phyloP scores from a whole-genome alignment of 257 asterid species.

The Solanum paucissectum region DNA sequence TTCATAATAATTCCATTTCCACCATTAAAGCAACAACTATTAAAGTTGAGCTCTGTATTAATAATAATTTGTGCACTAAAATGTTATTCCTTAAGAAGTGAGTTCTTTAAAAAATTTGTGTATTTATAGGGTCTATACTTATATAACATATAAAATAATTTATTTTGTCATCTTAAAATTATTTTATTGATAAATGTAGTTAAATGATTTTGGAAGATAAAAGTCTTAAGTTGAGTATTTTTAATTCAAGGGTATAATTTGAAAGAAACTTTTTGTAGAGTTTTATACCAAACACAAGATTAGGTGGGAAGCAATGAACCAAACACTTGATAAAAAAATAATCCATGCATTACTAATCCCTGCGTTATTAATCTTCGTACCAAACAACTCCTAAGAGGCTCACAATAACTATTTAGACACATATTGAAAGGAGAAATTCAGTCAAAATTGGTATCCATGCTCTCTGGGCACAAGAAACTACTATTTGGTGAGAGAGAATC shows the following conservation, averaged over 20 bases:
- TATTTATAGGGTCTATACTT: not conserved
- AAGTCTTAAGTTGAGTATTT: not conserved
- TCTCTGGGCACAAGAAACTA: not conserved
- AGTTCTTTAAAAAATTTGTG: not conserved
- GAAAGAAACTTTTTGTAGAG: not conserved
- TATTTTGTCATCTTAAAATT: not conserved
- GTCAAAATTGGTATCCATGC: not conserved
- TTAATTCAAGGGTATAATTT: not conserved
- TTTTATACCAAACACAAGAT: not conserved
- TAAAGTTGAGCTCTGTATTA: too few relatives aligned
- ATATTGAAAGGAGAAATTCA: not conserved
- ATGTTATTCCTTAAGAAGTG: too few relatives aligned
- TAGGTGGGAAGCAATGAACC: not conserved
- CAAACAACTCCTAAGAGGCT: not conserved
- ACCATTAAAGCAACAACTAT: too few relatives aligned
- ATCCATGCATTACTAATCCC: not conserved
- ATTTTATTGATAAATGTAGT: not conserved
- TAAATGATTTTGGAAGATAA: not conserved
- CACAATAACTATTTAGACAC: not conserved
- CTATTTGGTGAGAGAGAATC: not conserved
- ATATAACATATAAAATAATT: not conserved
- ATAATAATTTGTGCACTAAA: too few relatives aligned
- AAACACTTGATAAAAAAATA: not conserved
- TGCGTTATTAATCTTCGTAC: not conserved
- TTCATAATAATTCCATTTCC: too few relatives aligned